Evolutionary conservation across 2,329 filamentous ascomycete species (phyloP), one percentile per base, ranked within the genome.

Genomic region (Colletotrichum brevisporum): DNA sequence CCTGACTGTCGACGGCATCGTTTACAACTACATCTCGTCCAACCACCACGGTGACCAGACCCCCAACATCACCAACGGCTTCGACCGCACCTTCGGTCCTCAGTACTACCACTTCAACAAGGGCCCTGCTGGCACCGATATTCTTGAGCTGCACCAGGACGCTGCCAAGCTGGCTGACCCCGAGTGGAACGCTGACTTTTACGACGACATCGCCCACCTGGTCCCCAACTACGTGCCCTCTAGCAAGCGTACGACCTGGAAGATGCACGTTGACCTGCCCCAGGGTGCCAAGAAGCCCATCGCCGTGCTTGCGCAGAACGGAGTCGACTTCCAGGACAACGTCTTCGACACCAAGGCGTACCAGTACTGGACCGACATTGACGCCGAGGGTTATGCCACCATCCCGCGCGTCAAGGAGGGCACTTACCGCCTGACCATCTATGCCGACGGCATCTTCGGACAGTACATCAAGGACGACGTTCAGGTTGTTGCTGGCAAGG

Each of bases 391-490:
- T 5, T 75, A 78, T 8, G 84, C 86, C 9, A 76, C 75, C 3
- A 88, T 91, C 43, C 81, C 84, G 0, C 78, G 80, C 6, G 83
- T 89, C 45, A 87, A 85, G 71, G 84, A 83, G 4, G 89, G 88
- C 6, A 87, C 81, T 1, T 92, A 91, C 77, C 83, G 89, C 2
- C 78, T 92, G 8, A 91, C 89, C 1, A 78, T 91, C 36, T 91
- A 90, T 72, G 90, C 89, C 0, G 85, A 88, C 12, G 86, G 85
- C 0, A 82, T 91, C 48, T 91, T 91, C 67, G 89, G 89, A 1
- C 83, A 90, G 71, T 90, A 84, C 72, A 78, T 82, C 1, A 83
- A 87, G 69, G 89, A 91, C 65, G 78, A 80, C 39, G 65, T 83
- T 13, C 74, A 77, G 0, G 75, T 89, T 62, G 75, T 75, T 5